A percentile compares a stretch with the other conserved stretches of the same genome.
phyloP scores from a whole-genome alignment of 192 early-diverging fungal species.

The Dissophora globulifera region DNA sequence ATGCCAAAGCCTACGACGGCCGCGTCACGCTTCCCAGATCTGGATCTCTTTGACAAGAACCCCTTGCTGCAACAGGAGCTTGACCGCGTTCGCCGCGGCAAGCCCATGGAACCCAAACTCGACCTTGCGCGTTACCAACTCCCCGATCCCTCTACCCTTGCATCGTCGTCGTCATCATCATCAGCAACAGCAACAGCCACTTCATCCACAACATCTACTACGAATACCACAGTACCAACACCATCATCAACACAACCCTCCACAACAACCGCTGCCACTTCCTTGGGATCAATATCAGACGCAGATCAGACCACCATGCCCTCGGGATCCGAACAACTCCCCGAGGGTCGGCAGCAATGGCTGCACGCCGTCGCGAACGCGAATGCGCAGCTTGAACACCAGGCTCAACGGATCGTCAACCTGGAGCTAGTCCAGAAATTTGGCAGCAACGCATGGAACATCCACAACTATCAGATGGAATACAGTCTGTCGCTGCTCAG shows the following conservation, averaged over 20 bases:
- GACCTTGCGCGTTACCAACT: conserved; percentile 63
- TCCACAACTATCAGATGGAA: conserved; percentile 68
- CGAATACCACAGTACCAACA: conserved; percentile 10
- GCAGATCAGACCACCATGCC: conserved; percentile 8
- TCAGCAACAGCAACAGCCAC: conserved; percentile 11
- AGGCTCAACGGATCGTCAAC: conserved; percentile 61
- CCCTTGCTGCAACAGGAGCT: conserved; percentile 55
- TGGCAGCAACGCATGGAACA: conserved; percentile 66
- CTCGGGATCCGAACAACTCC: conserved; percentile 43
- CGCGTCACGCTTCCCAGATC: conserved; percentile 49
- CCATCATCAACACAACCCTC: background rate
- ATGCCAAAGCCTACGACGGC: conserved; percentile 55
- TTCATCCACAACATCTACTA: too few species aligned
- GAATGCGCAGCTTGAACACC: conserved; percentile 63
- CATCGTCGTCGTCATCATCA: conserved; percentile 17
- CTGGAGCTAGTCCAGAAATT: conserved; percentile 64
- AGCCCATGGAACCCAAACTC: conserved; percentile 55
- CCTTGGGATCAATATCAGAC: background rate
- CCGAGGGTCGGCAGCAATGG: too few species aligned
- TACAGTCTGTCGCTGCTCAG: conserved; percentile 49
- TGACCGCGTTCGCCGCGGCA: conserved; percentile 57
- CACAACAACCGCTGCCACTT: too few species aligned
- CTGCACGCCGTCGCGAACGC: conserved; percentile 60
- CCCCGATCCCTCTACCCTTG: conserved; percentile 39
- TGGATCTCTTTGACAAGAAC: conserved; percentile 60